Percentiles rank a stretch among this genome's conserved stretches.
phyloP scores from a whole-genome alignment of 2,329 filamentous ascomycete genomes.

The Botryotinia calthae region DNA sequence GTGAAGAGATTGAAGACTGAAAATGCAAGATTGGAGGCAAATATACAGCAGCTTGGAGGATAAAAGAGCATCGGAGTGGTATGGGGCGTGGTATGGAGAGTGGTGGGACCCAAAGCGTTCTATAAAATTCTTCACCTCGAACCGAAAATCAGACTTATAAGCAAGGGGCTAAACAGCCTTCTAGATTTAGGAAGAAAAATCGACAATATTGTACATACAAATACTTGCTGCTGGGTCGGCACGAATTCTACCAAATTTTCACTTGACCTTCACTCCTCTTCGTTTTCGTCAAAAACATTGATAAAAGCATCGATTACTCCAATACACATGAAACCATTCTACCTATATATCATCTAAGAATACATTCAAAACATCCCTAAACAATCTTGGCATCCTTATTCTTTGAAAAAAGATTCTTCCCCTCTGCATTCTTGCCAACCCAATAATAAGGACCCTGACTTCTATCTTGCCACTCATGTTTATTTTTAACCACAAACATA shows the following conservation, averaged over 20 bases:
- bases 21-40: background rate
- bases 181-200: background rate
- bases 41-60: background rate
- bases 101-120: background rate
- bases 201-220: background rate
- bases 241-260: no score
- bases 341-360: no score
- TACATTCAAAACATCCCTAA: background rate
- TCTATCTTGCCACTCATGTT: conserved; percentile 16
- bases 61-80: background rate
- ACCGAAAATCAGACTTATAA: no score
- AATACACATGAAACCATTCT: background rate
- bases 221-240: background rate
- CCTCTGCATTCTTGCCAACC: background rate
- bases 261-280: background rate
- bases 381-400: background rate
- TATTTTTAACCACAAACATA: conserved; percentile 14
- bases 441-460: conserved; percentile 14
- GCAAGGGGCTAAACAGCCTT: no score
- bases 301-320: background rate
- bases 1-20: background rate
- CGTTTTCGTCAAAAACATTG: background rate
- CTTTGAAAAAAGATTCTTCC: conserved; percentile 9
- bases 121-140: background rate
- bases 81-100: no score